Conservation (phyloP, 129 eudicot species). For the Flaveria robusta region DNA sequence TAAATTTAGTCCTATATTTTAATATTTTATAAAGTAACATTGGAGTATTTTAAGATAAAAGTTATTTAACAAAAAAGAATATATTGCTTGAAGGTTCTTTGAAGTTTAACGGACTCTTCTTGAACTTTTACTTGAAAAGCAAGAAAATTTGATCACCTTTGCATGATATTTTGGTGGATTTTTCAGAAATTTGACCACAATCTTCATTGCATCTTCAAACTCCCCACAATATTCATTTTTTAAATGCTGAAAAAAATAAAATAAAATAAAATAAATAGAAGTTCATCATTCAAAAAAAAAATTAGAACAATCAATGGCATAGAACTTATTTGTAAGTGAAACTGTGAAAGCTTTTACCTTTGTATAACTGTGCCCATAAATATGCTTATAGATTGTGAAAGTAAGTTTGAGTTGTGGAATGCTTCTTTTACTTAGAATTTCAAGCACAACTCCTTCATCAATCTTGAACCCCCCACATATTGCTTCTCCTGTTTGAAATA, state of each 20-base stretch:
- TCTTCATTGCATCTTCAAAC: constrained; percentile 60
- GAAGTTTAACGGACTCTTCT: constrained; percentile 30
- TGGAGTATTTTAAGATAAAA: not conserved
- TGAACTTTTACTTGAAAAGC: constrained; percentile 27
- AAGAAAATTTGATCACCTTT: constrained; percentile 50
- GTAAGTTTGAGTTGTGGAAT: constrained; percentile 63
- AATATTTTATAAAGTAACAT: constrained; percentile 5
- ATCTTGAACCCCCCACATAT: constrained; percentile 41
- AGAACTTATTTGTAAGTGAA: not conserved
- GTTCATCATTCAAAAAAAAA: not conserved
- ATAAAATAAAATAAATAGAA: not conserved
- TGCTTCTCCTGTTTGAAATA: constrained; percentile 73
- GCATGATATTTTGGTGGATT: constrained; percentile 67
- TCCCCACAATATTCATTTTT: constrained; percentile 50
- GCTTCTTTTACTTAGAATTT: constrained; percentile 80
- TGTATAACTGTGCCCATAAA: constrained; percentile 73
- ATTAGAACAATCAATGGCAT: not conserved
- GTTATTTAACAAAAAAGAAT: not conserved
- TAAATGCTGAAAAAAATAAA: constrained; percentile 47
- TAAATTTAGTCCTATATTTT: not conserved
- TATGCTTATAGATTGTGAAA: constrained; percentile 62
- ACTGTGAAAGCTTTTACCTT: constrained; percentile 46
- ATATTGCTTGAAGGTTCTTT: constrained; percentile 27
- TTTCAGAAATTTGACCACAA: constrained; percentile 53
- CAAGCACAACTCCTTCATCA: constrained; percentile 75